phyloP scores from a whole-genome alignment of 2,329 filamentous ascomycete genomes.

The Cucurbitaria berberidis region DNA sequence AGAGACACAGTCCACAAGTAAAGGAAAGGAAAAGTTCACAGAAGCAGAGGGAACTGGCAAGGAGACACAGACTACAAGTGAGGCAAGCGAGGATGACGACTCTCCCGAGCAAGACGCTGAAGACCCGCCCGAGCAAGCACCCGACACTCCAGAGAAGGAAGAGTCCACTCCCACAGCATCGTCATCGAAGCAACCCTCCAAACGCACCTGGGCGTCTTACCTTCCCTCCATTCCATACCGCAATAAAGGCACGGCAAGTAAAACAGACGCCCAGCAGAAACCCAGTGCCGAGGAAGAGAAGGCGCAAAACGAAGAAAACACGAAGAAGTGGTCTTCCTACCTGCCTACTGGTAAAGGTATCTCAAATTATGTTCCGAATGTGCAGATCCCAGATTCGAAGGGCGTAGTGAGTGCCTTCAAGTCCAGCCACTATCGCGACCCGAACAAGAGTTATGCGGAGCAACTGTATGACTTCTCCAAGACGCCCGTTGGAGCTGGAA shows the following conservation, averaged over 20 bases:
- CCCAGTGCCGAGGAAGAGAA: constrained; percentile 37
- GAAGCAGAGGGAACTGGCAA: constrained; percentile 1
- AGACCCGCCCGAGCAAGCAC: constrained; percentile 41
- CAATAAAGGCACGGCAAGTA: constrained; percentile 28
- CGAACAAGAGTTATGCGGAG: constrained; percentile 56
- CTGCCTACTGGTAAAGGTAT: constrained; percentile 57
- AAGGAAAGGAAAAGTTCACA: constrained; percentile 7
- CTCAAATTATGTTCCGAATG: constrained; percentile 54
- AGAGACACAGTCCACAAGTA: constrained; percentile 6
- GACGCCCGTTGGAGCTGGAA: constrained; percentile 58
- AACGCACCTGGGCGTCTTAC: constrained; percentile 49
- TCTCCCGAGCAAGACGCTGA: constrained; percentile 13
- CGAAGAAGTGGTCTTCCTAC: constrained; percentile 55
- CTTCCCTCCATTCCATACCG: constrained; percentile 49
- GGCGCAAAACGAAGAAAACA: constrained; percentile 42
- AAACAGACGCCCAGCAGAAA: constrained; percentile 26
- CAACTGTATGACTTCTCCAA: constrained; percentile 59
- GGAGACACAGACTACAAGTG: not conserved
- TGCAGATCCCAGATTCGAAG: constrained; percentile 47
- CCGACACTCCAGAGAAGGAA: constrained; percentile 32
- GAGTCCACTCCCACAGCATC: constrained; percentile 17
- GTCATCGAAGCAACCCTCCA: constrained; percentile 24
- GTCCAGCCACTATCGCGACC: constrained; percentile 53
- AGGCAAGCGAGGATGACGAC: too few relatives aligned
- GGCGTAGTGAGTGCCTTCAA: constrained; percentile 54